These are phyloP conservation scores for Cryptosporidium xiaoi DNA, from an alignment of 169 alveolate genomes.

Conservation along the genomic window DNA sequence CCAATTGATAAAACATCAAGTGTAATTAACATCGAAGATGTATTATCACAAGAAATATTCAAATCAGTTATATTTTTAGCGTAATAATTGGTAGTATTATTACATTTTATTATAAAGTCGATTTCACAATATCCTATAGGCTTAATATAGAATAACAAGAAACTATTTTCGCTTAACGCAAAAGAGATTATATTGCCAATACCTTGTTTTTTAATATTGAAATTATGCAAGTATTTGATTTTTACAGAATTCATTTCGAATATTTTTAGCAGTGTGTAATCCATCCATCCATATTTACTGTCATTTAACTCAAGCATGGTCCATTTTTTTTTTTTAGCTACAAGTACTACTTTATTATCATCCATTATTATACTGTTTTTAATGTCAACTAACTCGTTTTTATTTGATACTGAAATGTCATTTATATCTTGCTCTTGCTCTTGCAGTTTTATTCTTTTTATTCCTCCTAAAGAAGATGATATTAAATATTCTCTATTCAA, in stretches of 20 bases:
- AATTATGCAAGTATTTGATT: neutral
- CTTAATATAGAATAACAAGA: slow-evolving; percentile 9
- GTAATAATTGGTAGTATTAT: neutral
- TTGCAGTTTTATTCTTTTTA: slow-evolving; percentile 4
- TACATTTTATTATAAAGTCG: neutral
- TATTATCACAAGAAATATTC: neutral
- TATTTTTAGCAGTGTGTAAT: neutral
- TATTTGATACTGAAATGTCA: neutral
- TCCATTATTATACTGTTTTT: too few species aligned
- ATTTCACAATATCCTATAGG: neutral
- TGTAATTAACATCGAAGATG: neutral
- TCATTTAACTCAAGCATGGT: too few species aligned
- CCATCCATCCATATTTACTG: neutral
- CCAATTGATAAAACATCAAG: neutral
- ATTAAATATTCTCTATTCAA: neutral
- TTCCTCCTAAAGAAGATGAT: neutral
- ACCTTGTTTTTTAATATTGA: neutral
- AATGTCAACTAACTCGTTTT: too few species aligned
- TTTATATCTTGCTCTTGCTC: slow-evolving; percentile 6
- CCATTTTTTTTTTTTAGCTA: too few species aligned
- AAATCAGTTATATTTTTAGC: neutral
- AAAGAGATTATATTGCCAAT: neutral
- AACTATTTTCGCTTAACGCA: slow-evolving; percentile 5
- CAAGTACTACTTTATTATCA: too few species aligned
- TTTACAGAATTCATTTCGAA: slow-evolving; percentile 5